Conservation (phyloP, 352 stramenopile genomes). For the Phytopythium ostracodes region DNA sequence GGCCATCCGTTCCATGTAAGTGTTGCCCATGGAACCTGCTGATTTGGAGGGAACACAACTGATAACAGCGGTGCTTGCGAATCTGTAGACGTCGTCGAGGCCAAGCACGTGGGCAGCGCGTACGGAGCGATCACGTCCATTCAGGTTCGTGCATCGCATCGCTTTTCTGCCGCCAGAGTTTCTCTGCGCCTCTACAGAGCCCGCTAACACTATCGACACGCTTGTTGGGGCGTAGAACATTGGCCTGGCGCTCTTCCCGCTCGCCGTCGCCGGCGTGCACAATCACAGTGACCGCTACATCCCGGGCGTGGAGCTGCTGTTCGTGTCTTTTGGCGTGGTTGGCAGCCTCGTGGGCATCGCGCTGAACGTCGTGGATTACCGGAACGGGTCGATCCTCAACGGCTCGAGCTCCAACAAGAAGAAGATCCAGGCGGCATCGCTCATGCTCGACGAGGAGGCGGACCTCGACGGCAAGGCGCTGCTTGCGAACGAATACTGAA, state of each 20-base stretch:
- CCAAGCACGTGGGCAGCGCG: constrained; percentile 85
- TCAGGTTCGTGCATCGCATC: constrained; percentile 42
- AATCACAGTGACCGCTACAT: constrained; percentile 72
- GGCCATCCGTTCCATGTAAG: constrained; percentile 87
- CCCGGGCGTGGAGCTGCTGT: constrained; percentile 76
- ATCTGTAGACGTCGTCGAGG: constrained; percentile 72
- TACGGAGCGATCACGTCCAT: constrained; percentile 94
- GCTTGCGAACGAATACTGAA: constrained; percentile 50
- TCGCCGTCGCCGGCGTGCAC: constrained; percentile 73
- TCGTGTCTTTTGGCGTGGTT: constrained; percentile 72
- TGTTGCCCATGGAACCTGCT: background rate
- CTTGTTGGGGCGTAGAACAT: constrained; percentile 54
- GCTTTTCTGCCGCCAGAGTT: background rate
- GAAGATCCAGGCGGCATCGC: constrained; percentile 21
- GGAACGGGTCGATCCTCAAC: constrained; percentile 77
- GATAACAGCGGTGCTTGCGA: background rate
- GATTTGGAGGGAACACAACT: background rate
- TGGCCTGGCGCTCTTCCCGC: constrained; percentile 69
- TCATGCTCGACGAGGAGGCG: constrained; percentile 52
- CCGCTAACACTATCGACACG: background rate
- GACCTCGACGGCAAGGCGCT: constrained; percentile 50
- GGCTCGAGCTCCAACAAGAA: constrained; percentile 32
- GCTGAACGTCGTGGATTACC: constrained; percentile 76
- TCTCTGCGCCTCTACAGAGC: background rate
- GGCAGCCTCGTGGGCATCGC: constrained; percentile 64